phyloP scores from a whole-genome alignment of 2,329 filamentous ascomycete genomes.

The Blastomyces silverae region DNA sequence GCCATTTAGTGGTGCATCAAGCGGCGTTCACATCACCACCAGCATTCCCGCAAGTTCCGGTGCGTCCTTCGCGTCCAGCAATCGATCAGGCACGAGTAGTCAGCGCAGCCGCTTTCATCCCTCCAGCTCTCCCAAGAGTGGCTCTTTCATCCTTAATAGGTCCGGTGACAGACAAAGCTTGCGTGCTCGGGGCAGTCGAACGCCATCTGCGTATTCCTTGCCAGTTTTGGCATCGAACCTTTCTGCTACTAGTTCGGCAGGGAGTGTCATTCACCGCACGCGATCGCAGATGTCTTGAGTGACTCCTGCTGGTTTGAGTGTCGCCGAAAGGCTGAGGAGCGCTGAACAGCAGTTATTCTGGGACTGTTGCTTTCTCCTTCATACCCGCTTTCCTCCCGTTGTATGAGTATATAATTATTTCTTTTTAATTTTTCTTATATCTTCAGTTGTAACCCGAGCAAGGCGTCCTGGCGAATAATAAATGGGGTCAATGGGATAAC shows the following conservation, averaged over 20 bases:
- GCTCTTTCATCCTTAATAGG: slow-evolving; percentile 17
- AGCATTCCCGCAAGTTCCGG: neutral
- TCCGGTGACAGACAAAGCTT: slow-evolving; percentile 17
- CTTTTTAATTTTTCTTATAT: neutral
- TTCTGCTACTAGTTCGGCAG: slow-evolving; percentile 32
- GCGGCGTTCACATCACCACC: neutral
- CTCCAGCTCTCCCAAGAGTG: neutral
- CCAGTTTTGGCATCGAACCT: slow-evolving; percentile 30
- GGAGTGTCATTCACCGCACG: slow-evolving; percentile 37
- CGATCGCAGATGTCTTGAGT: slow-evolving; percentile 19
- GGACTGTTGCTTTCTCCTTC: neutral
- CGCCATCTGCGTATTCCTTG: slow-evolving; percentile 35
- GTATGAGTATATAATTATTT: neutral
- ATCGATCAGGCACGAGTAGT: slow-evolving; percentile 3
- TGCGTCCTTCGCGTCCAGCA: slow-evolving; percentile 3
- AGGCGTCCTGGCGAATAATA: neutral
- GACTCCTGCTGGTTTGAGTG: neutral
- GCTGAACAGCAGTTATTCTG: too few species aligned
- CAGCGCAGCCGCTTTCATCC: slow-evolving; percentile 11
- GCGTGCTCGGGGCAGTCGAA: slow-evolving; percentile 22
- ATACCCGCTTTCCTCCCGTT: neutral
- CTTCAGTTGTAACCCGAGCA: neutral
- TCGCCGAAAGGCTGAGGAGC: neutral
- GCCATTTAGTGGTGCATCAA: neutral
- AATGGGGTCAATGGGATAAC: neutral